These are phyloP conservation scores for Talaromyces marneffei DNA, from an alignment of 2,329 filamentous ascomycete species.

Conservation along the genomic window DNA sequence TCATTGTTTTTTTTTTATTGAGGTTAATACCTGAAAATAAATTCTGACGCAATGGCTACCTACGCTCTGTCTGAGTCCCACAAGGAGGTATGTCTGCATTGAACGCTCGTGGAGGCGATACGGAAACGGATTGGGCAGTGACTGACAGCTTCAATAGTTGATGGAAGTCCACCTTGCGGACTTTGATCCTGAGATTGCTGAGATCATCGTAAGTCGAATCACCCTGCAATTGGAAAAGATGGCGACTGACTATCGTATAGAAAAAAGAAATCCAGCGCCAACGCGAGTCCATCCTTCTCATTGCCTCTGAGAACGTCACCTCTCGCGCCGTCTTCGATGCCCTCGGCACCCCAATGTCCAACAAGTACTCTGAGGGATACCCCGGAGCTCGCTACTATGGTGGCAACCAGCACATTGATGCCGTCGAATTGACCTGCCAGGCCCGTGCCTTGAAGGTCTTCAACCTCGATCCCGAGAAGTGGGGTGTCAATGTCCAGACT, in stretches of 20 bases:
- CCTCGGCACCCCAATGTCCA: conserved; percentile 88
- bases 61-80: conserved; percentile 63
- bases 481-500: conserved; percentile 98
- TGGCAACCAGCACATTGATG: conserved; percentile 97
- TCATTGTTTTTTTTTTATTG: background rate
- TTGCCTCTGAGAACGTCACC: conserved; percentile 98
- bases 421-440: conserved; percentile 94
- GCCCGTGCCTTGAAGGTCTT: conserved; percentile 87
- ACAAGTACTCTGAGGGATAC: conserved; percentile 99
- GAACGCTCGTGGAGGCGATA: no score
- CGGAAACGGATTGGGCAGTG: background rate
- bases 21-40: background rate
- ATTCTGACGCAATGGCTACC: conserved; percentile 33
- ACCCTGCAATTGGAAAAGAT: background rate
- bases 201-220: conserved; percentile 74
- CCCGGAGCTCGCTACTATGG: conserved; percentile 98
- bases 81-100: conserved; percentile 52
- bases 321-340: conserved; percentile 97
- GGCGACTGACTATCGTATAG: conserved; percentile 40
- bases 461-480: conserved; percentile 76
- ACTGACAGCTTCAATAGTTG: conserved; percentile 54
- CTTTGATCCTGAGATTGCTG: conserved; percentile 85
- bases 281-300: conserved; percentile 96
- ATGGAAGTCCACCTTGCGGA: conserved; percentile 92
- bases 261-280: conserved; percentile 93